phyloP scores from a whole-genome alignment of 306 rosid genomes.

The Trichosanthes truncata region DNA sequence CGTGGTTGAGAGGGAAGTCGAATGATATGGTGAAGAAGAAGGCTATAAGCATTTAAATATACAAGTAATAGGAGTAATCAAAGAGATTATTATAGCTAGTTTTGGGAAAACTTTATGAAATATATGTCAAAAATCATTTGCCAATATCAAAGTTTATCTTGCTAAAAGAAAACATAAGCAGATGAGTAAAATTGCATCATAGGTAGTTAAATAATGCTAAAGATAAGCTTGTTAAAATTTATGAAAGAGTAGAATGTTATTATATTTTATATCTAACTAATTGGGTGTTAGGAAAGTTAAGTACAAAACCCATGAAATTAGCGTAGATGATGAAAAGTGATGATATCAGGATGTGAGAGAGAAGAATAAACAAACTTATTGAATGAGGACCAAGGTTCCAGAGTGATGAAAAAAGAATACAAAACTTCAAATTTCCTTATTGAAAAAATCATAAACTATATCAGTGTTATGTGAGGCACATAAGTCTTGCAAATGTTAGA shows the following conservation, averaged over 20 bases:
- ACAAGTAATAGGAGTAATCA: no score
- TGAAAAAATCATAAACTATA: neutral
- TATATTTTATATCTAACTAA: no score
- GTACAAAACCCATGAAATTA: neutral
- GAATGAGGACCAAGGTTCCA: neutral
- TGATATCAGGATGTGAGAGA: neutral
- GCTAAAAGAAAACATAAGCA: no score
- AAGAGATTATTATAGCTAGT: no score
- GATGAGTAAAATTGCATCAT: no score
- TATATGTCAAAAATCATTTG: no score
- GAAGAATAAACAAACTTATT: neutral
- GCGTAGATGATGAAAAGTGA: neutral
- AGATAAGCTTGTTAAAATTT: neutral
- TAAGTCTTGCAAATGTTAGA: constrained; percentile 76
- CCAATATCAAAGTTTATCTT: no score
- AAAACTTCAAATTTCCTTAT: neutral
- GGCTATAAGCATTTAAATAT: no score
- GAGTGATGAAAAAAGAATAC: neutral
- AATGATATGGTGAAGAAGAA: no score
- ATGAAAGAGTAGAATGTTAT: neutral
- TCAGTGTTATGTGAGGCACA: constrained; percentile 30
- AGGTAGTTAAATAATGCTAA: no score
- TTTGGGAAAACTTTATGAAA: no score
- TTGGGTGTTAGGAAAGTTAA: neutral
- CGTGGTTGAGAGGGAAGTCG: no score